Percentiles rank a stretch among this genome's conserved stretches.
Conservation (phyloP, 768 basidiomycete genomes). For the Mycena floridula region DNA sequence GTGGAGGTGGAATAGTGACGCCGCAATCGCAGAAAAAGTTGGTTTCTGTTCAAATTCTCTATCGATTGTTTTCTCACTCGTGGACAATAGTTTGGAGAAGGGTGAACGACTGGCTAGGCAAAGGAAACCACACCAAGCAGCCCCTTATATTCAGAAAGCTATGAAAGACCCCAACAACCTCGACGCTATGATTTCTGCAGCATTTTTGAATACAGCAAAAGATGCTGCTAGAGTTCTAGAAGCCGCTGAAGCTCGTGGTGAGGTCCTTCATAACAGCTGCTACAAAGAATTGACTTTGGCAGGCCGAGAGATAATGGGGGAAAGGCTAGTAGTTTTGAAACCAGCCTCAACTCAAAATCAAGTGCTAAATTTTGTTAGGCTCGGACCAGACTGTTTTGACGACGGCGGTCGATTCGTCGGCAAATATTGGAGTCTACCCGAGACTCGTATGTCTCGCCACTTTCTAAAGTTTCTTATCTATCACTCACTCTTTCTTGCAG, state of each 20-base stretch:
- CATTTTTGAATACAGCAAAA: too few species aligned
- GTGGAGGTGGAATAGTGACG: neutral
- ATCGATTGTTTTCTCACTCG: neutral
- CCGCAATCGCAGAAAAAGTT: neutral
- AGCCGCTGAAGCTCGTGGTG: too few species aligned
- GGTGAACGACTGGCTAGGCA: neutral
- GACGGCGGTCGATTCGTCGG: conserved; percentile 27
- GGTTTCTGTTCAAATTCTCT: neutral
- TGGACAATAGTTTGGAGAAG: neutral
- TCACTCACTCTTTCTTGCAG: too few species aligned
- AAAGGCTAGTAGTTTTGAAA: too few species aligned
- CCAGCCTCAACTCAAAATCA: conserved; percentile 17
- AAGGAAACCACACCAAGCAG: conserved; percentile 25
- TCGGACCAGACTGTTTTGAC: conserved; percentile 31
- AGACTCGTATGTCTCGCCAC: too few species aligned
- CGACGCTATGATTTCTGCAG: too few species aligned
- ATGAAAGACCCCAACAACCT: conserved; percentile 34
- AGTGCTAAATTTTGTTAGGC: conserved; percentile 15
- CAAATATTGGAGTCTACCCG: conserved; percentile 28
- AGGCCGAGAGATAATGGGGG: too few species aligned
- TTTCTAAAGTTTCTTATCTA: too few species aligned
- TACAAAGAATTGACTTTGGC: too few species aligned
- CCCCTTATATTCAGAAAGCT: conserved; percentile 33
- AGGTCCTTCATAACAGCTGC: too few species aligned
- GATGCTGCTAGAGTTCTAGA: too few species aligned